Evolutionary conservation across 306 rosid species (phyloP).

Genomic region (Carpinus fangiana): DNA sequence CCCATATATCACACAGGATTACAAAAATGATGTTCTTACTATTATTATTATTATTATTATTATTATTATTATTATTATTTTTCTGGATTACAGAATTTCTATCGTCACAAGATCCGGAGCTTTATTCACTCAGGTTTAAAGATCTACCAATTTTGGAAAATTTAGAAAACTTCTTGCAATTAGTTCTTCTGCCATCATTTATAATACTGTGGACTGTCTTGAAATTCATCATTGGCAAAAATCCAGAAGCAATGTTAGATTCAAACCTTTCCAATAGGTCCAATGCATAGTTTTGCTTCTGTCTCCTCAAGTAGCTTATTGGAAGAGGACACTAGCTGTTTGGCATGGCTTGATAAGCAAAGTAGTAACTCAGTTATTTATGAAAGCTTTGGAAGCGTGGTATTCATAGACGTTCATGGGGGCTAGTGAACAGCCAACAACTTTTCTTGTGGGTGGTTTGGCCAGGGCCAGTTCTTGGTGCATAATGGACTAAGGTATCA

Average conservation of each 20-base stretch:
- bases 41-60: too few species aligned
- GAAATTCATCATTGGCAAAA: too few species aligned
- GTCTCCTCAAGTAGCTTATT: slow-evolving; percentile 12
- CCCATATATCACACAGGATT: too few species aligned
- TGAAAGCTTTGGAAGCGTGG: slow-evolving; percentile 19
- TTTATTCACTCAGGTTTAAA: slow-evolving; percentile 47
- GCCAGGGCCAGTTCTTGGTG: slow-evolving; percentile 6
- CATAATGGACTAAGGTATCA: slow-evolving; percentile 18
- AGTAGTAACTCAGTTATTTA: slow-evolving; percentile 18
- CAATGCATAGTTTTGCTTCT: too few species aligned
- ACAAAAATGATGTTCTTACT: too few species aligned
- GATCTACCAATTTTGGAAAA: slow-evolving; percentile 42
- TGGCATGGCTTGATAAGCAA: slow-evolving; percentile 31
- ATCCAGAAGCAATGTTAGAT: too few species aligned
- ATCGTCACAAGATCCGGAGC: slow-evolving; percentile 19
- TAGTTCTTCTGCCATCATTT: slow-evolving; percentile 34
- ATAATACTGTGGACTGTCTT: slow-evolving; percentile 29
- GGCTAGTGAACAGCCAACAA: too few species aligned
- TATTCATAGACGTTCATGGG: too few species aligned
- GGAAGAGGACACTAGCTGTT: slow-evolving; percentile 26
- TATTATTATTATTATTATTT: too few species aligned
- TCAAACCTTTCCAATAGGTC: too few species aligned
- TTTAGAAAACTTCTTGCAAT: background rate
- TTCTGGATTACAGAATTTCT: slow-evolving; percentile 19
- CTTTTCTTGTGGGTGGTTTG: slow-evolving; percentile 37